These are phyloP conservation scores for Bruguiera sexangula DNA, from an alignment of 345 rosid species.

Conservation along the genomic window DNA sequence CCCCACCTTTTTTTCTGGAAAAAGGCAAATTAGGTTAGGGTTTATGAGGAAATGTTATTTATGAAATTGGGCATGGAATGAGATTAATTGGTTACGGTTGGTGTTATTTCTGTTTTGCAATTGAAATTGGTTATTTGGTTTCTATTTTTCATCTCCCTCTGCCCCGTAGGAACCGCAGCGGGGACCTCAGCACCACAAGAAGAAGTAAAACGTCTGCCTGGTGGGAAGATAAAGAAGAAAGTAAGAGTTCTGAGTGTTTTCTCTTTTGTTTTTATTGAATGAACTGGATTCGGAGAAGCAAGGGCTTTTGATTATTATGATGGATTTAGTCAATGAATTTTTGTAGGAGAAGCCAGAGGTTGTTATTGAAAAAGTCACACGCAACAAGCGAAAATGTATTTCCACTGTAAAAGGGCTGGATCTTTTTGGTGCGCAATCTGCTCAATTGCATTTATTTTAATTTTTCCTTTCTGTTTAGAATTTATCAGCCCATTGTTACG, in stretches of 20 bases:
- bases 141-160: not conserved
- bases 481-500: not conserved
- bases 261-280: not conserved
- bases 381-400: slow-evolving; percentile 93
- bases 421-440: slow-evolving; percentile 64
- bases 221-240: slow-evolving; percentile 93
- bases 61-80: too few relatives aligned
- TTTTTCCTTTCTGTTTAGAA: slow-evolving; percentile 13
- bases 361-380: slow-evolving; percentile 78
- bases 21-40: too few relatives aligned
- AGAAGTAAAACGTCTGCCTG: slow-evolving; percentile 92
- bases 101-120: not conserved
- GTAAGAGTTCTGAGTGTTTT: slow-evolving; percentile 32
- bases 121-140: not conserved
- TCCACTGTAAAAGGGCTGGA: slow-evolving; percentile 91
- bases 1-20: too few relatives aligned
- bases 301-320: slow-evolving; percentile 62
- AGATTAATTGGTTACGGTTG: not conserved
- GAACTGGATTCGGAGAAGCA: slow-evolving; percentile 45
- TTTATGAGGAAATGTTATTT: too few relatives aligned
- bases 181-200: slow-evolving; percentile 41
- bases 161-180: not conserved
- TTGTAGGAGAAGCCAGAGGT: slow-evolving; percentile 85
- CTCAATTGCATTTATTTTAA: not conserved
- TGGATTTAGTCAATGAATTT: not conserved